Base-by-base conservation (phyloP, 1,284 basidiomycete species). In the Malassezia sympodialis region DNA sequence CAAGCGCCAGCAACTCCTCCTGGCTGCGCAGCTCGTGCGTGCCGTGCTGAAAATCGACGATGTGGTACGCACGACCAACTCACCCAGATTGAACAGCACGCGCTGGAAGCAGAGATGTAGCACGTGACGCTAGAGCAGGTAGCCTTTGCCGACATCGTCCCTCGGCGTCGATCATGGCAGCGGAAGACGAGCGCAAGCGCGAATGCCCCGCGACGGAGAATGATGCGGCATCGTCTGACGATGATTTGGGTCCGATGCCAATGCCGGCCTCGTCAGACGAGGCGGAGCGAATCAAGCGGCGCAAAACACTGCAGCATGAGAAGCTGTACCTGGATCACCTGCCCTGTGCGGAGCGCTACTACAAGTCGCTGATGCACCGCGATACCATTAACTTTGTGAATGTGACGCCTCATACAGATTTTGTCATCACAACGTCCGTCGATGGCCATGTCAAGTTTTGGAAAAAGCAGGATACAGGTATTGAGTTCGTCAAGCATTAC, bases 301-400 rank as follows among this genome's bases (percentile, higher is more conserved):
- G 51, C 5, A 60, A 53, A 41, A 42, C 31, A 3, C 55, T 88
- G 10, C 82, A 83, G 1, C 84, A 88, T 65, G 85, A 87, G 78
- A 81, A 82, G 61, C 79, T 96, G 27, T 96, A 88, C 76, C 81
- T 98, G 43, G 87, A 89, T 44, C 88, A 93, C 75, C 79, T 99
- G 26, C 94, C 94, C 1, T 83, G 83, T 67, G 83, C 90, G 48
- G 88, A 96, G 71, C 84, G 94, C 64, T 99, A 98, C 77, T 86
- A 84, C 78, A 90, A 93, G 79, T 91, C 88, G 58, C 94, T 98
- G 77, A 98, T 98, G 94, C 94, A 99, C 76, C 80, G 91, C 49
- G 93, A 98, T 67, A 82, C 84, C 17, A 80, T 98, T 63, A 93
- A 89, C 73, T 91, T 87, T 68, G 84, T 84, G 47, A 82, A 85